phyloP scores from a whole-genome alignment of 305 asterid genomes.

The Fraxinus latifolia region DNA sequence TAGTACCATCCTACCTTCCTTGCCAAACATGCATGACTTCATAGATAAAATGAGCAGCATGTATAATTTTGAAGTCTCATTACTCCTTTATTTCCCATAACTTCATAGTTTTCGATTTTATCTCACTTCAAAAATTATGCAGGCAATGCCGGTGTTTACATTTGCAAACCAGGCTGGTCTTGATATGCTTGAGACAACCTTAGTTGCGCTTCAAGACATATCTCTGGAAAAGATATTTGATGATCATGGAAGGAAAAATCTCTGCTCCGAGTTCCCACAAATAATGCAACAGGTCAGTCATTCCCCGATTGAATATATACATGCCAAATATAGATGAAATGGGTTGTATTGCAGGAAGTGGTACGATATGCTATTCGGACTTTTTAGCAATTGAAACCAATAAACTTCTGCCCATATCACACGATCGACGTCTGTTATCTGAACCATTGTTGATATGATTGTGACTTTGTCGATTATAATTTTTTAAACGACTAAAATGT shows the following conservation, averaged over 20 bases:
- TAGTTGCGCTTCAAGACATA: constrained; percentile 89
- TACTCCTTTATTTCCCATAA: neutral
- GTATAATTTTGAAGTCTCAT: neutral
- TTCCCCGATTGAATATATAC: neutral
- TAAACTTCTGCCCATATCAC: neutral
- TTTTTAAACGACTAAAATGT: neutral
- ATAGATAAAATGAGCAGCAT: neutral
- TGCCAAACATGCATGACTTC: neutral
- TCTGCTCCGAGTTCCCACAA: constrained; percentile 81
- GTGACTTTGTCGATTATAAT: neutral
- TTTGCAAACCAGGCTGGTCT: constrained; percentile 97
- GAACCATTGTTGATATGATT: neutral
- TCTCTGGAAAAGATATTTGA: constrained; percentile 87
- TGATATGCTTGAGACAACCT: constrained; percentile 95
- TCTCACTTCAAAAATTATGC: constrained; percentile 20
- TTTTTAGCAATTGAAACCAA: neutral
- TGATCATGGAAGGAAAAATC: constrained; percentile 81
- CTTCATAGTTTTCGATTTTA: neutral
- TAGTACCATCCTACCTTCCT: neutral
- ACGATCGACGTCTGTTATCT: neutral
- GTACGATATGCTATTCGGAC: neutral
- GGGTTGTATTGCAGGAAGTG: neutral
- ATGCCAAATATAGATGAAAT: neutral
- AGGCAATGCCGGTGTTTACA: constrained; percentile 92
- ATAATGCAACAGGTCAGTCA: constrained; percentile 82